Evolutionary conservation across 192 early-diverging fungal species (phyloP), one percentile per base, ranked within the genome.

Genomic region (Chytriomyces hyalinus): DNA sequence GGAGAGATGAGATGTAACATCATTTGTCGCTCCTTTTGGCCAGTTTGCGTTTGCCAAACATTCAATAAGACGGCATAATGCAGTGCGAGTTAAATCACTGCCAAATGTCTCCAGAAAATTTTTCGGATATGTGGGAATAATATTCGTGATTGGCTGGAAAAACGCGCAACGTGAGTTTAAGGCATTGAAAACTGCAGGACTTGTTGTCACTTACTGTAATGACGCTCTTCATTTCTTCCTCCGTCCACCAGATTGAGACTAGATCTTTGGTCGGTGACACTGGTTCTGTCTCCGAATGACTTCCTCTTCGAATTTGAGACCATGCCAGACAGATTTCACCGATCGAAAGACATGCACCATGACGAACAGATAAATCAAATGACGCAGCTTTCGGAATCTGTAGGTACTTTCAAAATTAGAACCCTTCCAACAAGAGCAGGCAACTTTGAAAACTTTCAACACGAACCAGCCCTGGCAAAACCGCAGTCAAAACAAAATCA

Each of bases 281-380:
- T 70, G 53, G 15, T 20, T 57, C 53, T 57, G 13, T 13, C 20
- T 11, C 49, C 2, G 49, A 8, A 24, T 15, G 49, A 53, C 68
- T 70, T 26, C 68, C 68, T 10, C 36, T 75, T 8, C 69, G 71
- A 50, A 73, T 75, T 45, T 64, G 78, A 8, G 73, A 80, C 78
- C 83, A 78, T 1, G 88, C 84, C 26, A 89, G 68, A 46, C 81
- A 82, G 36, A 93, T 84, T 76, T 94, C 90, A 47, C 82, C 90
- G 53, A 90, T 45, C 8, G 90, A 79, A 17, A 93, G 60, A 61
- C 93, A 67, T 1, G 85, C 82, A 10, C 92, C 92, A 81, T 94
- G 92, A 4, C 85, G 81, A 64, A 83, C 80, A 50, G 82, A 68
- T 61, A 91, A 62, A 57, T 92, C 90, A 45, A 66, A 77, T 13